A percentile compares a stretch with the other conserved stretches of the same genome.
Evolutionary conservation across 371 early-diverging fungal genomes (phyloP).

Genomic region (Entomophthora muscae): DNA sequence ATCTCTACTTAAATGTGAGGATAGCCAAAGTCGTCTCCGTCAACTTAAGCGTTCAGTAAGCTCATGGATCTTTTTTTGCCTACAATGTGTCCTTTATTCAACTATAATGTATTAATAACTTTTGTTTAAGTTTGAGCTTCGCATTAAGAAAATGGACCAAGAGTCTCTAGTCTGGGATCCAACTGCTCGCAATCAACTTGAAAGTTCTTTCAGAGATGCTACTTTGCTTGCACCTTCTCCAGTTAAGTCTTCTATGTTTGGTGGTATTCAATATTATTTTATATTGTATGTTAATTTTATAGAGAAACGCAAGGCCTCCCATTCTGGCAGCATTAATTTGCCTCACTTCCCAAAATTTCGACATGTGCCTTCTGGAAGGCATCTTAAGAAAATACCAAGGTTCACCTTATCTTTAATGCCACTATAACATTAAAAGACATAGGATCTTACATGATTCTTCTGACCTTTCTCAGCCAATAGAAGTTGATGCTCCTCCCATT

Average conservation of each 20-base stretch:
- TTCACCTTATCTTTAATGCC: neutral
- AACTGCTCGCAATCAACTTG: neutral
- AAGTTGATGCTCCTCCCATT: neutral
- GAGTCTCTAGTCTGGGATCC: neutral
- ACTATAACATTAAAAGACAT: neutral
- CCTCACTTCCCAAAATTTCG: neutral
- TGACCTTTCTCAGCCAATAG: neutral
- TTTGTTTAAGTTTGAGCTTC: neutral
- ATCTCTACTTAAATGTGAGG: neutral
- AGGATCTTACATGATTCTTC: neutral
- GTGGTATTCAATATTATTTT: neutral
- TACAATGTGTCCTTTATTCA: neutral
- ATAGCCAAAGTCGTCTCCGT: neutral
- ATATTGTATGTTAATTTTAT: neutral
- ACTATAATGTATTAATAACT: neutral
- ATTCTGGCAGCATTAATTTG: neutral
- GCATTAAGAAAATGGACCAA: neutral
- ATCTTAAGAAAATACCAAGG: neutral
- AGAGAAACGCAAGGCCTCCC: neutral
- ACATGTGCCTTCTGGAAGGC: neutral
- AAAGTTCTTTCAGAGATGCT: neutral
- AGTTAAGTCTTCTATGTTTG: neutral
- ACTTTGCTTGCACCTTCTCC: neutral
- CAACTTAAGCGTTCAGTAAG: neutral
- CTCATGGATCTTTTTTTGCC: neutral